phyloP scores from a whole-genome alignment of 139 green algal genomes.

The Raphidocelis subcapitata region DNA sequence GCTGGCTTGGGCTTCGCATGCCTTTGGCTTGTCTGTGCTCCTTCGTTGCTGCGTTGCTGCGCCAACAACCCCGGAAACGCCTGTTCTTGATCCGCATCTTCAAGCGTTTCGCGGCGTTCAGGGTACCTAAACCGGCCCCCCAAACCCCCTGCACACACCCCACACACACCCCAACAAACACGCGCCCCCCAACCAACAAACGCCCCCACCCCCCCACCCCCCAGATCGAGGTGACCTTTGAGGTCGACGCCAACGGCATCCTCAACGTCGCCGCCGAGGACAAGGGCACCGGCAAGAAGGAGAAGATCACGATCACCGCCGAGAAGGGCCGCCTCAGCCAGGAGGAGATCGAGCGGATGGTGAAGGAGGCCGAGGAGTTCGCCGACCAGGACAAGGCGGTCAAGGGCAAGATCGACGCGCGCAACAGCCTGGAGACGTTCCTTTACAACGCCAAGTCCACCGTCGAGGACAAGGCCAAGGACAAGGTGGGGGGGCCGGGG shows the following conservation, averaged over 20 bases:
- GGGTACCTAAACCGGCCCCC: too few species aligned
- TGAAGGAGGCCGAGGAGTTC: constrained; percentile 38
- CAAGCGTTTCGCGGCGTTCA: too few species aligned
- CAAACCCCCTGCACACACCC: too few species aligned
- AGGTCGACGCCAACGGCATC: constrained; percentile 94
- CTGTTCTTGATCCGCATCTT: too few species aligned
- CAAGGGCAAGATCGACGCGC: constrained; percentile 42
- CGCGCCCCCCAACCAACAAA: too few species aligned
- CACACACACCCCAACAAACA: too few species aligned
- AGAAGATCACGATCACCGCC: constrained; percentile 90
- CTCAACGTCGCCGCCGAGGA: constrained; percentile 86
- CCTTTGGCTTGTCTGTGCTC: too few species aligned
- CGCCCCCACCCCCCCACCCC: too few species aligned
- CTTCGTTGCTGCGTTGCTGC: too few species aligned
- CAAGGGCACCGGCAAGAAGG: constrained; percentile 79
- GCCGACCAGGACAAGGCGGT: constrained; percentile 33
- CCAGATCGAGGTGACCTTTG: too few species aligned
- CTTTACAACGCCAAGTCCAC: constrained; percentile 72
- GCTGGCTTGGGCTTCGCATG: too few species aligned
- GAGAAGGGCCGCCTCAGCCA: constrained; percentile 67
- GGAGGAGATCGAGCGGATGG: constrained; percentile 65
- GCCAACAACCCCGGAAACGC: too few species aligned
- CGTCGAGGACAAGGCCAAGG: constrained; percentile 82
- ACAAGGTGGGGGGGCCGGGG: constrained; percentile 73
- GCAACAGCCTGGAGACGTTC: constrained; percentile 57